These are phyloP conservation scores for Arthroderma sp. DNA, from an alignment of 2,329 filamentous ascomycete species.

Conservation along the genomic window DNA sequence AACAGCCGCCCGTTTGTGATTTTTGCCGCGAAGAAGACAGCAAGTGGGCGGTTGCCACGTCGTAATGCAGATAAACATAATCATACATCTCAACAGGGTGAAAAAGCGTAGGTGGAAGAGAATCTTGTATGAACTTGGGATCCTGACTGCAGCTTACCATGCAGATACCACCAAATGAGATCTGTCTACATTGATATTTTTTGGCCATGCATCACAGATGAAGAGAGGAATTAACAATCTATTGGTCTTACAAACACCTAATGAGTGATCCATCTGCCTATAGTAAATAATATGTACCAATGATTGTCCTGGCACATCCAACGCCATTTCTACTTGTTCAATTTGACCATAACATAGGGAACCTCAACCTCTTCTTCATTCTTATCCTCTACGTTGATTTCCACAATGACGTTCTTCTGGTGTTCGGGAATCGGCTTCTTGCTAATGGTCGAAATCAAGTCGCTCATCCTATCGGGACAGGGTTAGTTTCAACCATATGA, in stretches of 20 bases:
- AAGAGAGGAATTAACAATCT: background rate
- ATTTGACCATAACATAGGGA: constrained; percentile 85
- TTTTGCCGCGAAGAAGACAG: background rate
- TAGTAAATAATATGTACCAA: background rate
- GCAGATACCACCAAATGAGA: no score
- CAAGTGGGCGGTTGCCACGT: background rate
- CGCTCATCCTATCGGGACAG: constrained; percentile 54
- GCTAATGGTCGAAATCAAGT: constrained; percentile 75
- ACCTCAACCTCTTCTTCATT: constrained; percentile 91
- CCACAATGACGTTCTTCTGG: constrained; percentile 91
- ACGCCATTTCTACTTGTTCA: constrained; percentile 24
- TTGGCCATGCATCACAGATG: background rate
- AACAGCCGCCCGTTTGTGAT: background rate
- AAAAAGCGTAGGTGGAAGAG: no score
- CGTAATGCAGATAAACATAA: background rate
- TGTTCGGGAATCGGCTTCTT: constrained; percentile 85
- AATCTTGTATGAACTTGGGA: no score
- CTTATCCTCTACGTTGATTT: constrained; percentile 82
- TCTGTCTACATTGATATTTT: background rate
- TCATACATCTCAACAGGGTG: no score
- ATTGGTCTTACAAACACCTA: background rate
- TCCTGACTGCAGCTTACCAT: no score
- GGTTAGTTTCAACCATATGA: background rate
- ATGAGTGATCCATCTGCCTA: background rate
- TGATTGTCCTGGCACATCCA: background rate